Percentiles rank a stretch among this genome's conserved stretches.
Conservation (phyloP, 2,329 filamentous ascomycete species). For the Arthrobotrys iridis region DNA sequence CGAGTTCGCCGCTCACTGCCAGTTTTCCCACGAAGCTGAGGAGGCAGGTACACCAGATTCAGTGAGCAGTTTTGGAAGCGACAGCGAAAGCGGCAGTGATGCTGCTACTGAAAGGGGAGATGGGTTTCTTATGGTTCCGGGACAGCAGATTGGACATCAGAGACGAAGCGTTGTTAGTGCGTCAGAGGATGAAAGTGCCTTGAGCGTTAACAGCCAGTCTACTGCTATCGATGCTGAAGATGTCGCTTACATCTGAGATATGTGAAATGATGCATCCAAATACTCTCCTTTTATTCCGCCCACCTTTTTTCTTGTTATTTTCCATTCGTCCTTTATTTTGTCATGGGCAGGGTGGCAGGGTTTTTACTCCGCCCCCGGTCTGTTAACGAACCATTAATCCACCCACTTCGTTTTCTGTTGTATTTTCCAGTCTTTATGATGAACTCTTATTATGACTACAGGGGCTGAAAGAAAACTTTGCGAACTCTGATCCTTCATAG, state of each 20-base stretch:
- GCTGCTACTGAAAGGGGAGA: background rate
- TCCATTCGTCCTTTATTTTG: no score
- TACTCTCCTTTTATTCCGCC: no score
- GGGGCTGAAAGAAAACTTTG: no score
- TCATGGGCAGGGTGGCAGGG: no score
- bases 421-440: no score
- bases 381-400: no score
- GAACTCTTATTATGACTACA: no score
- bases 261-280: background rate
- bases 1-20: conserved; percentile 10
- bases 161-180: background rate
- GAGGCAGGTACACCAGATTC: background rate
- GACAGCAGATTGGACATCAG: background rate
- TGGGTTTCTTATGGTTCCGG: background rate
- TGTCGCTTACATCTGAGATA: background rate
- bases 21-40: conserved; percentile 19
- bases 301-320: no score
- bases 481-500: no score
- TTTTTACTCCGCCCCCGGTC: no score
- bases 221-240: background rate
- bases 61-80: background rate
- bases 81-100: background rate
- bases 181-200: background rate
- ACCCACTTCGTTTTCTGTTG: no score
- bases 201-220: background rate